A percentile compares a stretch with the other conserved stretches of the same genome.
Conservation (phyloP, 2,329 filamentous ascomycete species). For the Epicoccum sorghinum region DNA sequence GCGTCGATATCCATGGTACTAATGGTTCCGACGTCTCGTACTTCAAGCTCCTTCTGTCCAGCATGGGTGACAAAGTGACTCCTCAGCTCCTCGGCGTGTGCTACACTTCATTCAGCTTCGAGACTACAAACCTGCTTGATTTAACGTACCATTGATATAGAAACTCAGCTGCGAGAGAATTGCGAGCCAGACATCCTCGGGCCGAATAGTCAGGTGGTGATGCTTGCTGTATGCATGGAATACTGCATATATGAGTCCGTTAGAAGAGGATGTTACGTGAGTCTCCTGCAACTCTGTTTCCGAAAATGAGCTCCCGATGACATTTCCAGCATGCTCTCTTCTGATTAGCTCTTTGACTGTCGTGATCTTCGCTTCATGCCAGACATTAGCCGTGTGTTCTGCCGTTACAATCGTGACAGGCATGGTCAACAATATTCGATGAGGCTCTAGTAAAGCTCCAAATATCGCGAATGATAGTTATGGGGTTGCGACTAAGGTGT, state of each 20-base stretch:
- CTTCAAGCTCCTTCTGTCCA: slow-evolving; percentile 24
- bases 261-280: slow-evolving; percentile 10
- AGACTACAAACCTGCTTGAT: not conserved
- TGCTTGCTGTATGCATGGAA: slow-evolving; percentile 26
- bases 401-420: slow-evolving; percentile 18
- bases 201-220: slow-evolving; percentile 31
- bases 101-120: not conserved
- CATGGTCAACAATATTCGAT: slow-evolving; percentile 1
- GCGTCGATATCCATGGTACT: slow-evolving; percentile 3
- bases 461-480: too few relatives aligned
- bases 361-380: not conserved
- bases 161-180: slow-evolving; percentile 33
- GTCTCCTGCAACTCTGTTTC: not conserved
- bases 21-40: slow-evolving; percentile 14
- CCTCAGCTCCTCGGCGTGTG: slow-evolving; percentile 29
- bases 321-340: not conserved
- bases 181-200: slow-evolving; percentile 37
- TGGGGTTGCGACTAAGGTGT: too few relatives aligned
- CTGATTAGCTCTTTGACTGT: not conserved
- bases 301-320: slow-evolving; percentile 19
- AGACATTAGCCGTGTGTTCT: slow-evolving; percentile 5
- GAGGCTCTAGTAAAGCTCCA: too few relatives aligned
- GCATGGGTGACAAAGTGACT: slow-evolving; percentile 43
- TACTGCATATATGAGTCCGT: slow-evolving; percentile 25
- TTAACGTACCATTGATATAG: slow-evolving; percentile 24